These are phyloP conservation scores for Aphanomyces euteiches DNA, from an alignment of 352 stramenopile genomes.

Conservation along the genomic window DNA sequence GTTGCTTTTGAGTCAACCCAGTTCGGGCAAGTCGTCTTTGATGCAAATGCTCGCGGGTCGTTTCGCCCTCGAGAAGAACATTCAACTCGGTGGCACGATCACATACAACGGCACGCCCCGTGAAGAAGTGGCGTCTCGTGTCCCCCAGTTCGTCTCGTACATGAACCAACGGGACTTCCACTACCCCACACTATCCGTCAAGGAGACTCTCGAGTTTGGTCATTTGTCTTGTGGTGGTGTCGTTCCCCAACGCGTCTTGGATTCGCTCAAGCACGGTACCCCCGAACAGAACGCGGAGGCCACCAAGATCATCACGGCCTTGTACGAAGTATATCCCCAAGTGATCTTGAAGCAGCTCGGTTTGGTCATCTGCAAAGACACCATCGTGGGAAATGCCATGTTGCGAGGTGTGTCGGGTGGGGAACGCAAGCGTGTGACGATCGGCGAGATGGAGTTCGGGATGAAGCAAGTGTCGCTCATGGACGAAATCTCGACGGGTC, in stretches of 20 bases:
- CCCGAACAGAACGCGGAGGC: conserved; percentile 42
- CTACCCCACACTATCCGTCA: conserved; percentile 80
- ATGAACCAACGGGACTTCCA: conserved; percentile 72
- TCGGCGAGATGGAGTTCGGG: conserved; percentile 80
- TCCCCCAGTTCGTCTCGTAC: conserved; percentile 49
- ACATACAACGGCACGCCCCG: conserved; percentile 45
- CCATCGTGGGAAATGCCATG: conserved; percentile 53
- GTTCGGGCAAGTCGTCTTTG: conserved; percentile 48
- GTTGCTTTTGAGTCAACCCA: conserved; percentile 47
- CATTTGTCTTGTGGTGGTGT: conserved; percentile 60
- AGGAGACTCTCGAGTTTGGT: conserved; percentile 91
- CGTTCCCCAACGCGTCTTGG: conserved; percentile 42
- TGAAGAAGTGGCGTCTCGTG: conserved; percentile 34
- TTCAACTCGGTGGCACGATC: conserved; percentile 37
- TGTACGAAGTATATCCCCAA: conserved; percentile 43
- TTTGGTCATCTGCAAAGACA: conserved; percentile 49
- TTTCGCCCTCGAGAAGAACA: conserved; percentile 32
- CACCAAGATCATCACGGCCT: conserved; percentile 37
- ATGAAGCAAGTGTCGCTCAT: conserved; percentile 46
- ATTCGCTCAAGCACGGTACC: conserved; percentile 39
- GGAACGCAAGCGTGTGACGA: conserved; percentile 90
- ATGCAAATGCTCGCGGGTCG: conserved; percentile 45
- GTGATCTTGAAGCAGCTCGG: conserved; percentile 53
- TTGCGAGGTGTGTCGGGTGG: conserved; percentile 73
- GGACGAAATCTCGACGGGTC: conserved; percentile 52